These are phyloP conservation scores for Kockiozyma suomiensis DNA, from an alignment of 805 yeast species.

Conservation along the genomic window DNA sequence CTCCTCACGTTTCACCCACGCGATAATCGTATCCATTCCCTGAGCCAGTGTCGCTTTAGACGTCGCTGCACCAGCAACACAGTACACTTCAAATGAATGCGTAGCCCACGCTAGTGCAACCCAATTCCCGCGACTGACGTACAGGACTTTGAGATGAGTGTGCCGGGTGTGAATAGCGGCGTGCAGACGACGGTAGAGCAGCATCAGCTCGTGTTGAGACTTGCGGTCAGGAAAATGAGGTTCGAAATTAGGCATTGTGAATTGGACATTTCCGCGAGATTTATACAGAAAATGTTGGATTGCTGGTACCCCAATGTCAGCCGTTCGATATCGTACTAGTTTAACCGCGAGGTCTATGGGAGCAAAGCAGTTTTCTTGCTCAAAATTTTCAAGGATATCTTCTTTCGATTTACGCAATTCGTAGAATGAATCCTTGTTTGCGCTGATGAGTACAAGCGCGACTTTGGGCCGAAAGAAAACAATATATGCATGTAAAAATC, in stretches of 20 bases:
- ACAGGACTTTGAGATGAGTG: conserved; percentile 38
- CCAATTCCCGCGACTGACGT: conserved; percentile 34
- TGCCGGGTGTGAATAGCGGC: conserved; percentile 42
- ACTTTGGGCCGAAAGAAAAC: conserved; percentile 53
- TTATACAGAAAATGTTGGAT: conserved; percentile 83
- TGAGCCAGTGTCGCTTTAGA: conserved; percentile 59
- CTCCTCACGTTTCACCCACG: conserved; percentile 76
- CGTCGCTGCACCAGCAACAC: conserved; percentile 61
- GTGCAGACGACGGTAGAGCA: conserved; percentile 44
- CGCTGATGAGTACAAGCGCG: conserved; percentile 57
- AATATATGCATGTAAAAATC: conserved; percentile 82
- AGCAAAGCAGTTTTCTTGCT: conserved; percentile 44
- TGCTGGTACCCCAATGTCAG: conserved; percentile 56
- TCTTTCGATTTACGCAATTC: conserved; percentile 66
- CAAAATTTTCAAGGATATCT: conserved; percentile 51
- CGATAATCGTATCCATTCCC: conserved; percentile 64
- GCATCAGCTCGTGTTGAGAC: conserved; percentile 37
- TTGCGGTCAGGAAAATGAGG: conserved; percentile 42
- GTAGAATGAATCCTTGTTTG: conserved; percentile 77
- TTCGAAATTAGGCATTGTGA: conserved; percentile 50
- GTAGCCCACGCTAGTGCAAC: conserved; percentile 59
- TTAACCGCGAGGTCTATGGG: conserved; percentile 46
- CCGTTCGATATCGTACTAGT: conserved; percentile 49
- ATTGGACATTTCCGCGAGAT: conserved; percentile 68
- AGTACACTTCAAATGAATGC: conserved; percentile 62